Base-by-base conservation (phyloP, 257 asterid genomes). In the Nicotiana obtusifolia region DNA sequence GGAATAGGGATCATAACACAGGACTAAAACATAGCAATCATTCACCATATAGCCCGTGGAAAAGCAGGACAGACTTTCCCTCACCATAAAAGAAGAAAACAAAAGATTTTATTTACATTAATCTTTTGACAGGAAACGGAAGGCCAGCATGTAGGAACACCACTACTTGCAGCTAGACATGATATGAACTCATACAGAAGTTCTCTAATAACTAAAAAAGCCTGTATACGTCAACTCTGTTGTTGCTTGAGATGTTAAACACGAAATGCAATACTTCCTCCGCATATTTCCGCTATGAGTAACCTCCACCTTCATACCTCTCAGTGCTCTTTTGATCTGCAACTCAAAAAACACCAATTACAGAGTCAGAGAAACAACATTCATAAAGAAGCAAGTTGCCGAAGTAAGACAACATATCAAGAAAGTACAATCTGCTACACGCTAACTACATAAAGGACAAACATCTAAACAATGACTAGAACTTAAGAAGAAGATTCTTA, bases 241-340 rank as follows among this genome's bases (percentile, higher is more conserved):
- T 8, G 99, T 95, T 64, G 97, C 94, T 84, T 91, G 99, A 2
- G 97, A 86, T n/a, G 98, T 95, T 89, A 95, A 87, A 76, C 97
- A 95, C 87, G 95, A 89, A 67, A 95, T 94, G 35, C 99, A 94
- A 67, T 95, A 95, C 77, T 92, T 95, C 84, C 99, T 85, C 19
- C 98, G 93, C 97, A 95, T 94, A 85, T 95, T 94, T 26, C 99
- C 97, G 14, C 99, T 90, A 82, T 95, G 99, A 30, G 99, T 95
- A 69, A 95, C 99, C 86, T 95, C 98, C 64, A 95, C 98, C 87
- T 90, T 95, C 52, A 95, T 94, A 81, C 99, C 99, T 88, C 99
- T 89, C 24, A 95, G 88, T 10, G 99, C 98, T 85, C 94, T 95
- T 87, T 93, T 95, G 10, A 95, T 92, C 98, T 95, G 93, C 68